A percentile compares a stretch with the other conserved stretches of the same genome.
These are phyloP conservation scores for Bipolaris gigantea DNA, from an alignment of 2,329 filamentous ascomycete species.

Conservation along the genomic window DNA sequence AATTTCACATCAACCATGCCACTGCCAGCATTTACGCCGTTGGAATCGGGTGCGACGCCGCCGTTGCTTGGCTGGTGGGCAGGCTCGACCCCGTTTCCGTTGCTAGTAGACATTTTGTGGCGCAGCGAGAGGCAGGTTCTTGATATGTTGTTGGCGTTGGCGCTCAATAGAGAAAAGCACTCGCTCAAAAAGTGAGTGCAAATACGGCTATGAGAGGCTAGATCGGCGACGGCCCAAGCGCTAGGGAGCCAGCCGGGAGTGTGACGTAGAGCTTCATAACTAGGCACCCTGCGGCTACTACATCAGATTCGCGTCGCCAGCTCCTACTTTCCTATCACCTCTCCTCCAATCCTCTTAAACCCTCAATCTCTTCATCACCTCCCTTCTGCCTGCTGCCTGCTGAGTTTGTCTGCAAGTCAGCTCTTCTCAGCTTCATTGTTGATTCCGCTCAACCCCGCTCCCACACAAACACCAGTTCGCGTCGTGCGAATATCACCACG, in stretches of 20 bases:
- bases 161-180: slow-evolving; percentile 16
- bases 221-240: slow-evolving; percentile 14
- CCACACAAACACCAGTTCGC: slow-evolving; percentile 24
- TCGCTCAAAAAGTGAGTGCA: slow-evolving; percentile 23
- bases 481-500: slow-evolving; percentile 29
- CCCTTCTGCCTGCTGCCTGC: neutral
- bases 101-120: slow-evolving; percentile 19
- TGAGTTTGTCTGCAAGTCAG: slow-evolving; percentile 1
- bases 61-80: slow-evolving; percentile 16
- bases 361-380: slow-evolving; percentile 3
- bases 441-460: slow-evolving; percentile 23
- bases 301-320: slow-evolving; percentile 21
- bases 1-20: slow-evolving; percentile 25
- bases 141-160: slow-evolving; percentile 12
- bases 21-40: slow-evolving; percentile 24
- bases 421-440: slow-evolving; percentile 4
- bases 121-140: slow-evolving; percentile 3
- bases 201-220: slow-evolving; percentile 24
- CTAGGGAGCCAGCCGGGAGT: slow-evolving; percentile 11
- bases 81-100: slow-evolving; percentile 11
- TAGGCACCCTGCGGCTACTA: slow-evolving; percentile 30
- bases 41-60: slow-evolving; percentile 17
- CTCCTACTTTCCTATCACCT: slow-evolving; percentile 20
- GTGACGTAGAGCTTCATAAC: slow-evolving; percentile 42
- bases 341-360: slow-evolving; percentile 12